These are phyloP conservation scores for Sanghuangporus sanghuang DNA, from an alignment of 1,284 basidiomycete genomes.

Conservation along the genomic window DNA sequence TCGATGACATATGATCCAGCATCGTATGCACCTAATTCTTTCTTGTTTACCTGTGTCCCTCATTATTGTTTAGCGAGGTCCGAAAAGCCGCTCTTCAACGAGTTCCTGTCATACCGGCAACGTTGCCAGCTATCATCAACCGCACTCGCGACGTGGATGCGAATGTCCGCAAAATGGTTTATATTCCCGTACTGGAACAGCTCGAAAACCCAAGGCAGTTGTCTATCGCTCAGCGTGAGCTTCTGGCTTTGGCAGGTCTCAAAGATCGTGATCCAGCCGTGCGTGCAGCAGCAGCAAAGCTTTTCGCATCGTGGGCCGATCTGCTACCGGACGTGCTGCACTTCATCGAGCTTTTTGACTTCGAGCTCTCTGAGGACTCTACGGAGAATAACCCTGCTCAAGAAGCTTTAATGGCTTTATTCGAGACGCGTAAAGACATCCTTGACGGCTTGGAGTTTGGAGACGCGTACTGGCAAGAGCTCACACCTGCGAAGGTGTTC, in stretches of 20 bases:
- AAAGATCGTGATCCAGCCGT: constrained; percentile 87
- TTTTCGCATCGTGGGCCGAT: constrained; percentile 78
- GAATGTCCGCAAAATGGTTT: constrained; percentile 78
- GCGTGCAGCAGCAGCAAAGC: constrained; percentile 69
- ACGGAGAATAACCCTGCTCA: constrained; percentile 45
- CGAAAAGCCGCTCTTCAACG: constrained; percentile 84
- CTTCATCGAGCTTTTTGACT: constrained; percentile 62
- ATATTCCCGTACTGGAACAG: constrained; percentile 56
- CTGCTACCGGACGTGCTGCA: constrained; percentile 37
- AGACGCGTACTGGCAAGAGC: constrained; percentile 70
- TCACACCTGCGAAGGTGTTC: constrained; percentile 82
- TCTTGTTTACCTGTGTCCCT: constrained; percentile 7
- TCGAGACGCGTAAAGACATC: constrained; percentile 54
- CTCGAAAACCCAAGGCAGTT: constrained; percentile 66
- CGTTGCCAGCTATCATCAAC: constrained; percentile 67
- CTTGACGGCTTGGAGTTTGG: constrained; percentile 68
- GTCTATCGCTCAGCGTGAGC: constrained; percentile 73
- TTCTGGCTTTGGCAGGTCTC: constrained; percentile 76
- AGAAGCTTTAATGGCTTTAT: constrained; percentile 61
- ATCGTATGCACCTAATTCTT: constrained; percentile 47
- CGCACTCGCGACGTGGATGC: constrained; percentile 86
- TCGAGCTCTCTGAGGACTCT: constrained; percentile 26
- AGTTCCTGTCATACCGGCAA: constrained; percentile 57
- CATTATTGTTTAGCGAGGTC: constrained; percentile 62
- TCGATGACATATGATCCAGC: constrained; percentile 73